A percentile compares a stretch with the other conserved stretches of the same genome.
phyloP scores from a whole-genome alignment of 768 basidiomycete genomes.

The Scleroderma bovista region DNA sequence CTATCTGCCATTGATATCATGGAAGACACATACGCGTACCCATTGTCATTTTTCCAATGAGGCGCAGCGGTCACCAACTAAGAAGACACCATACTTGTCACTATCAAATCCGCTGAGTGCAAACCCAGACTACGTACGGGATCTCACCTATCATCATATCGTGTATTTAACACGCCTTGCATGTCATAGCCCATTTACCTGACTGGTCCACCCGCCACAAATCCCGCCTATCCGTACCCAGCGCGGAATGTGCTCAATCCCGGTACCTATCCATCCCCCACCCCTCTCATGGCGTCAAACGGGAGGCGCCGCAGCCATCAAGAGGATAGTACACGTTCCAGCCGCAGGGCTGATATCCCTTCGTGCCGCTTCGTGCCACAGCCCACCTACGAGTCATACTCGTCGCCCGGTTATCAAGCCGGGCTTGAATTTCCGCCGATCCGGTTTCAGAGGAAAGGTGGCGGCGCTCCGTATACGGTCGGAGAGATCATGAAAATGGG shows the following conservation, averaged over 20 bases:
- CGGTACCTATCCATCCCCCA: slow-evolving; percentile 10
- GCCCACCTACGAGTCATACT: slow-evolving; percentile 9
- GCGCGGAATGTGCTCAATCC: slow-evolving; percentile 25
- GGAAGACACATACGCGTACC: slow-evolving; percentile 12
- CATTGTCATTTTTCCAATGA: slow-evolving; percentile 15
- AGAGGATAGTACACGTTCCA: slow-evolving; percentile 2
- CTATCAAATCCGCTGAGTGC: slow-evolving; percentile 18
- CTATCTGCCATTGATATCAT: slow-evolving; percentile 8
- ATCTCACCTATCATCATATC: background rate
- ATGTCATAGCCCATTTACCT: slow-evolving; percentile 14
- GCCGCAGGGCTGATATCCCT: background rate
- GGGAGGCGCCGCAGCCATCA: slow-evolving; percentile 1
- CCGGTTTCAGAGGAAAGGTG: slow-evolving; percentile 23
- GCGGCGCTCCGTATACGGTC: slow-evolving; percentile 23
- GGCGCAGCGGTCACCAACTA: slow-evolving; percentile 5
- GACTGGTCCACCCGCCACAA: slow-evolving; percentile 11
- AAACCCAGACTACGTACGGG: slow-evolving; percentile 9
- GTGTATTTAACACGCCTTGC: slow-evolving; percentile 4
- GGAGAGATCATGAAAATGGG: slow-evolving; percentile 17
- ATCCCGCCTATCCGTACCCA: slow-evolving; percentile 24
- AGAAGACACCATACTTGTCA: slow-evolving; percentile 19
- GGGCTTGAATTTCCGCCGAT: slow-evolving; percentile 23
- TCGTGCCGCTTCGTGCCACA: slow-evolving; percentile 16
- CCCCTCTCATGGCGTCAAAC: slow-evolving; percentile 6
- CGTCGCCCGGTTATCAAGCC: slow-evolving; percentile 5